Evolutionary conservation across 1,284 basidiomycete species (phyloP).

Genomic region (Ceraceosorus guamensis): DNA sequence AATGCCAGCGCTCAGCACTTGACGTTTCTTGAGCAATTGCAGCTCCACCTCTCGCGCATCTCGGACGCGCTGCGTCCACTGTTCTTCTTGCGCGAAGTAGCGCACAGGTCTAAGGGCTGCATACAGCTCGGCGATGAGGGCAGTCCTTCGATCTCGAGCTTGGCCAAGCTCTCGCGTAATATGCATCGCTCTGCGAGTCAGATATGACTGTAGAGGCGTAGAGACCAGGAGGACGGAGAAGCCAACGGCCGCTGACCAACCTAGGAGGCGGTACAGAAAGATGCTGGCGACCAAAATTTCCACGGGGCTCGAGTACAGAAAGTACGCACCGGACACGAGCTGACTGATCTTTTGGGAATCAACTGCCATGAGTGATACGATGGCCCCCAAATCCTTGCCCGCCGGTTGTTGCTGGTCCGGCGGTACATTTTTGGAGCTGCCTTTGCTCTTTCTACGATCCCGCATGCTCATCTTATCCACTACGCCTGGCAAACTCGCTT

Average conservation of each 20-base stretch:
- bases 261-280: constrained; percentile 28
- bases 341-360: constrained; percentile 15
- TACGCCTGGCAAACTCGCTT: constrained; percentile 36
- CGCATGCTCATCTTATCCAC: constrained; percentile 1
- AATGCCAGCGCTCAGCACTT: constrained; percentile 4
- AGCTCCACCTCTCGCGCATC: constrained; percentile 14
- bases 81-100: constrained; percentile 27
- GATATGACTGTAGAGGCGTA: constrained; percentile 18
- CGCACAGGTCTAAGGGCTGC: constrained; percentile 26
- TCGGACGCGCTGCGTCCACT: constrained; percentile 17
- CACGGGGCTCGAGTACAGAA: constrained; percentile 18
- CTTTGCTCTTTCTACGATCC: no score
- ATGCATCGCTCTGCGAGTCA: constrained; percentile 4
- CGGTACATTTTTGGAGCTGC: no score
- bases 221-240: constrained; percentile 15
- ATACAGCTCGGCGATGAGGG: constrained; percentile 21
- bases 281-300: constrained; percentile 18
- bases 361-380: constrained; percentile 21
- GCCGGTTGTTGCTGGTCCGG: no score
- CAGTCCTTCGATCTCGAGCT: constrained; percentile 20
- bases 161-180: constrained; percentile 6
- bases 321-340: constrained; percentile 10
- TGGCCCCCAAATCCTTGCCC: constrained; percentile 18
- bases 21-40: background rate
- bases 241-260: constrained; percentile 23